Conservation (phyloP, 805 yeast genomes). For the Maudiozyma pseudohumilis region DNA sequence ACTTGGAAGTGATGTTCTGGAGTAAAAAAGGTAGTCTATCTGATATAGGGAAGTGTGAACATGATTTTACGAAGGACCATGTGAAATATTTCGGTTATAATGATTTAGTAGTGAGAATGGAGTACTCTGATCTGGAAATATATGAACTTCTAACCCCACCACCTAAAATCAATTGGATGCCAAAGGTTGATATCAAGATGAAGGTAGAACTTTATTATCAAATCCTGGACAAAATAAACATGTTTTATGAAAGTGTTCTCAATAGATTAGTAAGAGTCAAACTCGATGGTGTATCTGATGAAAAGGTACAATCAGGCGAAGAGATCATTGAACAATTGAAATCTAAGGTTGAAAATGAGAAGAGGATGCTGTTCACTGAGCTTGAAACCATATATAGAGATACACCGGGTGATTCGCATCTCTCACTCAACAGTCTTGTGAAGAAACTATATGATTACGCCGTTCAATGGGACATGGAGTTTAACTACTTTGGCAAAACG, state of each 20-base stretch:
- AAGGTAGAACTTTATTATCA: constrained; percentile 53
- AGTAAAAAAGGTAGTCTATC: constrained; percentile 43
- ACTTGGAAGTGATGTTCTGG: constrained; percentile 79
- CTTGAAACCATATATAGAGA: constrained; percentile 44
- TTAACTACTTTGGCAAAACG: constrained; percentile 64
- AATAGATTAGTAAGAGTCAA: constrained; percentile 69
- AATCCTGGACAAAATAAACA: constrained; percentile 42
- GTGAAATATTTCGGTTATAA: constrained; percentile 76
- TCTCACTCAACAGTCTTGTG: constrained; percentile 59
- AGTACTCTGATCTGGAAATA: constrained; percentile 64
- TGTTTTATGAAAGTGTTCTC: constrained; percentile 64
- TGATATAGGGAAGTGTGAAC: constrained; percentile 60
- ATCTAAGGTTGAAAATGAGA: constrained; percentile 42
- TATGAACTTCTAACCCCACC: constrained; percentile 74
- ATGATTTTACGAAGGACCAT: constrained; percentile 75
- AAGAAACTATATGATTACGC: constrained; percentile 71
- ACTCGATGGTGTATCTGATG: constrained; percentile 58
- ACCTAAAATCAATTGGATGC: constrained; percentile 59
- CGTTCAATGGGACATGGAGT: constrained; percentile 79
- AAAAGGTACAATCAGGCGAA: constrained; percentile 61
- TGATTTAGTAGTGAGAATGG: constrained; percentile 69
- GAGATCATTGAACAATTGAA: constrained; percentile 50
- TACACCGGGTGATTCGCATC: constrained; percentile 53
- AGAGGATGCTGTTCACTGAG: constrained; percentile 33
- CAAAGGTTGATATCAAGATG: constrained; percentile 55